Percentiles rank a stretch among this genome's conserved stretches.
Evolutionary conservation across 768 basidiomycete genomes (phyloP).

Genomic region (Boletus subcaerulescens): DNA sequence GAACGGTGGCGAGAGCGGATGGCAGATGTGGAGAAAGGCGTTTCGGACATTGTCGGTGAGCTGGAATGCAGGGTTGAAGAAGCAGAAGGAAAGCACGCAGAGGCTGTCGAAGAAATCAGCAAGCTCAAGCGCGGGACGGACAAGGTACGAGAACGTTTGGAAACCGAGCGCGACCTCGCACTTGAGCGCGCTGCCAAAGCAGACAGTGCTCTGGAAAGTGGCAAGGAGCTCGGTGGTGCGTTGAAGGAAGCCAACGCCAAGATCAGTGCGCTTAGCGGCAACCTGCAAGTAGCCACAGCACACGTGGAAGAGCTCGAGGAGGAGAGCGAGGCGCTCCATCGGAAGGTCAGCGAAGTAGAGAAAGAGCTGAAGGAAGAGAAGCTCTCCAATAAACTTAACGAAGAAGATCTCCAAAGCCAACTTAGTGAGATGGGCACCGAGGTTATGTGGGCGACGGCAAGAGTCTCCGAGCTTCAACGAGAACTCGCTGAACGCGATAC

Average conservation of each 20-base stretch:
- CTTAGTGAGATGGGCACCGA: conserved; percentile 30
- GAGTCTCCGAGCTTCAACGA: conserved; percentile 42
- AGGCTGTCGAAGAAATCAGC: conserved; percentile 39
- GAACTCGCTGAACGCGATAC: conserved; percentile 42
- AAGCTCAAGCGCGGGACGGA: conserved; percentile 44
- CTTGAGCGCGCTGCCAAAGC: conserved; percentile 61
- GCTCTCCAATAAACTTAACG: conserved; percentile 36
- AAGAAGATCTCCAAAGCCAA: conserved; percentile 38
- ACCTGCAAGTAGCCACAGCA: conserved; percentile 49
- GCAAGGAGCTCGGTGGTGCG: conserved; percentile 66
- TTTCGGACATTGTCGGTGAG: conserved; percentile 61
- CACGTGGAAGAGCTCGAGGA: conserved; percentile 63
- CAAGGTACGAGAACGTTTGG: conserved; percentile 41
- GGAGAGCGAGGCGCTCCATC: conserved; percentile 51
- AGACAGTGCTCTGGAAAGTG: conserved; percentile 59
- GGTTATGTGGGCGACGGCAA: conserved; percentile 31
- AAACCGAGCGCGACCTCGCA: conserved; percentile 54
- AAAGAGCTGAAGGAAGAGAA: conserved; percentile 55
- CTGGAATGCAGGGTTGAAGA: conserved; percentile 54
- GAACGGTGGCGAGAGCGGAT: conserved; percentile 70
- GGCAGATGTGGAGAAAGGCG: conserved; percentile 67
- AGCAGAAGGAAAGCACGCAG: conserved; percentile 47
- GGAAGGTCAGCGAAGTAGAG: conserved; percentile 53
- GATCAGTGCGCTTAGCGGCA: conserved; percentile 50
- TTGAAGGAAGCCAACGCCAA: conserved; percentile 64